These are phyloP conservation scores for Diospyros lotus DNA, from an alignment of 148 eudicot species.

Conservation along the genomic window DNA sequence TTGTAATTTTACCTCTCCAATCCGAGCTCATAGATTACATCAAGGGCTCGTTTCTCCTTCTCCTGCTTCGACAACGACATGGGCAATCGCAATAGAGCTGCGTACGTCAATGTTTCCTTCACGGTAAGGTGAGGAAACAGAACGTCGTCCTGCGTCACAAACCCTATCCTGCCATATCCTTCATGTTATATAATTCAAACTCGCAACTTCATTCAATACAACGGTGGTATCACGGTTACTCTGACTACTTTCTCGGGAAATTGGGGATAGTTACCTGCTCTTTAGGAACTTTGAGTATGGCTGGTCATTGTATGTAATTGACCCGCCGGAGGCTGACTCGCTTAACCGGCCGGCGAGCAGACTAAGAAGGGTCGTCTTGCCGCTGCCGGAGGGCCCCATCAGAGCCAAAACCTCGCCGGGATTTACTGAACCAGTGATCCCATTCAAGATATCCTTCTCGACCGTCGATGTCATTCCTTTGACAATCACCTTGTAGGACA, in stretches of 20 bases:
- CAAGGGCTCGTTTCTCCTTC: constrained; percentile 61
- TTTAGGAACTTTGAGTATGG: constrained; percentile 80
- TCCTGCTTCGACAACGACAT: constrained; percentile 46
- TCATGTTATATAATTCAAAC: constrained; percentile 2
- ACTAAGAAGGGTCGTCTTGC: constrained; percentile 82
- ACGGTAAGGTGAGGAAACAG: constrained; percentile 93
- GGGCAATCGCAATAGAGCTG: constrained; percentile 75
- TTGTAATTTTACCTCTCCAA: constrained; percentile 56
- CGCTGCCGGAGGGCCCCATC: constrained; percentile 98
- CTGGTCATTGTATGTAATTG: constrained; percentile 77
- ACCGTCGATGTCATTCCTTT: constrained; percentile 56
- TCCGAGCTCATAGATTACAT: constrained; percentile 68
- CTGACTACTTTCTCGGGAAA: not conserved
- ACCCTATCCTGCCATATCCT: constrained; percentile 68
- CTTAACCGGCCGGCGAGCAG: constrained; percentile 74
- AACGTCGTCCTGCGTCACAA: constrained; percentile 94
- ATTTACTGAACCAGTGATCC: constrained; percentile 75
- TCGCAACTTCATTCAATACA: too few relatives aligned
- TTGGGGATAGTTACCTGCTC: constrained; percentile 48
- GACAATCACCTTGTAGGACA: constrained; percentile 66
- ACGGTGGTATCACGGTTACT: too few relatives aligned
- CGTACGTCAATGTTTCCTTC: constrained; percentile 71
- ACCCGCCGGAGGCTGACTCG: constrained; percentile 46
- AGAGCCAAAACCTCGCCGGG: constrained; percentile 93
- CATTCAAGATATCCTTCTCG: constrained; percentile 73